Percentiles rank a stretch among this genome's conserved stretches.
Evolutionary conservation across 2,329 filamentous ascomycete genomes (phyloP).

Genomic region (Ophiostoma quercus): DNA sequence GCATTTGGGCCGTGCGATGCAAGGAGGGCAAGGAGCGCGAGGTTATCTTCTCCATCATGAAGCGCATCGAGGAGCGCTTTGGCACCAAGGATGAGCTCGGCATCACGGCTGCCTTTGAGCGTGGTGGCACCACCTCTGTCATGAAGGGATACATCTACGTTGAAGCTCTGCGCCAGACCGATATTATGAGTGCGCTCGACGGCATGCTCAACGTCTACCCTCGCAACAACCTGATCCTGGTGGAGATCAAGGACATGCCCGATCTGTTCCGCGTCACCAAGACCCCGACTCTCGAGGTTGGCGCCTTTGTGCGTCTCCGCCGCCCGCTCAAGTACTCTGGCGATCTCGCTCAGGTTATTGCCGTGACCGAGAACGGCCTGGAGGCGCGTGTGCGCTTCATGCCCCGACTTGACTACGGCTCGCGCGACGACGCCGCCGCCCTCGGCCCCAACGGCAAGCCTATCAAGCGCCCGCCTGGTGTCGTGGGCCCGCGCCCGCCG

Average conservation of each 20-base stretch:
- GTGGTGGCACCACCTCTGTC: slow-evolving; percentile 66
- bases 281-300: slow-evolving; percentile 75
- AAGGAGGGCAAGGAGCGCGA: slow-evolving; percentile 95
- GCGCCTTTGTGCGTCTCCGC: slow-evolving; percentile 86
- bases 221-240: slow-evolving; percentile 75
- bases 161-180: slow-evolving; percentile 80
- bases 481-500: slow-evolving; percentile 66
- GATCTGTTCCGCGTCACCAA: slow-evolving; percentile 89
- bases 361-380: slow-evolving; percentile 87
- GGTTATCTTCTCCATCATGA: slow-evolving; percentile 80
- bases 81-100: slow-evolving; percentile 73
- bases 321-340: slow-evolving; percentile 75
- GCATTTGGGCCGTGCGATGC: slow-evolving; percentile 90
- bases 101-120: slow-evolving; percentile 88
- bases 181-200: slow-evolving; percentile 77
- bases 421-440: slow-evolving; percentile 65
- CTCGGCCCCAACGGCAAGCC: slow-evolving; percentile 62
- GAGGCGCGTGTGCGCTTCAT: slow-evolving; percentile 84
- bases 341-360: slow-evolving; percentile 86
- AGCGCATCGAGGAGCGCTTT: slow-evolving; percentile 74
- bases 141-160: slow-evolving; percentile 97
- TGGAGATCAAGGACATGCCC: slow-evolving; percentile 96
- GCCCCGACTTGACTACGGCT: slow-evolving; percentile 84
- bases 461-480: slow-evolving; percentile 60
- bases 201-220: slow-evolving; percentile 87